A percentile compares a stretch with the other conserved stretches of the same genome.
These are phyloP conservation scores for Starmerella stigmatis DNA, from an alignment of 805 yeast genomes.

Conservation along the genomic window DNA sequence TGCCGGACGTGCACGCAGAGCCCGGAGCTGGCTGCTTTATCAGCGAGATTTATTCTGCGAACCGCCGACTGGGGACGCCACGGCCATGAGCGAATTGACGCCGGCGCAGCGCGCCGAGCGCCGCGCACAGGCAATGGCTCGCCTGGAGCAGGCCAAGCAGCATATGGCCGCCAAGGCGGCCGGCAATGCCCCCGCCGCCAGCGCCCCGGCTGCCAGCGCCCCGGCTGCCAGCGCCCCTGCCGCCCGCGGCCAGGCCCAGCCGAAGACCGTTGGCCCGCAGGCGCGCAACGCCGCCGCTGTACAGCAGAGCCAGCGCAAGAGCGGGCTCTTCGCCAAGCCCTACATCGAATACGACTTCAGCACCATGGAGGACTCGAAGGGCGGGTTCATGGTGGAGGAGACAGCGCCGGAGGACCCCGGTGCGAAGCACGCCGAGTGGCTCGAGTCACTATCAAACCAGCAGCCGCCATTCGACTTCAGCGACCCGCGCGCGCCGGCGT, in stretches of 20 bases:
- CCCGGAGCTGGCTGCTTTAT: background rate
- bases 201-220: background rate
- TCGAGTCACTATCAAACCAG: slow-evolving; percentile 30
- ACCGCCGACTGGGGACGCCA: background rate
- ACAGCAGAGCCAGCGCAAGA: slow-evolving; percentile 10
- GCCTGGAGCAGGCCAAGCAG: slow-evolving; percentile 22
- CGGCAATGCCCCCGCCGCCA: background rate
- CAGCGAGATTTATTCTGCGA: background rate
- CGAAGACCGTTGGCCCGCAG: slow-evolving; percentile 9
- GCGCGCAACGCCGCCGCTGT: slow-evolving; percentile 16
- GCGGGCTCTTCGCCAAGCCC: slow-evolving; percentile 23
- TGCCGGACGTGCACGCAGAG: too few species aligned
- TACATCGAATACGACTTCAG: slow-evolving; percentile 57
- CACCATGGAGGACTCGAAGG: slow-evolving; percentile 77
- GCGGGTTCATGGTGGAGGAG: slow-evolving; percentile 63
- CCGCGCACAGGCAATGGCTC: slow-evolving; percentile 22
- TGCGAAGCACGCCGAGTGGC: slow-evolving; percentile 22
- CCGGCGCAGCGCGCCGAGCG: slow-evolving; percentile 21
- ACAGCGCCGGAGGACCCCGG: slow-evolving; percentile 18
- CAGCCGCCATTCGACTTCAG: slow-evolving; percentile 35
- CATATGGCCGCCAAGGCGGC: slow-evolving; percentile 9
- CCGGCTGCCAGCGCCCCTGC: background rate
- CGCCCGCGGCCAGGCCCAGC: slow-evolving; percentile 6
- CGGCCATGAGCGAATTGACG: slow-evolving; percentile 11
- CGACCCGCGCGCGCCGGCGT: slow-evolving; percentile 62